Base-by-base conservation (phyloP, 2,329 filamentous ascomycete species). In the Paraconiothyrium brasiliense region DNA sequence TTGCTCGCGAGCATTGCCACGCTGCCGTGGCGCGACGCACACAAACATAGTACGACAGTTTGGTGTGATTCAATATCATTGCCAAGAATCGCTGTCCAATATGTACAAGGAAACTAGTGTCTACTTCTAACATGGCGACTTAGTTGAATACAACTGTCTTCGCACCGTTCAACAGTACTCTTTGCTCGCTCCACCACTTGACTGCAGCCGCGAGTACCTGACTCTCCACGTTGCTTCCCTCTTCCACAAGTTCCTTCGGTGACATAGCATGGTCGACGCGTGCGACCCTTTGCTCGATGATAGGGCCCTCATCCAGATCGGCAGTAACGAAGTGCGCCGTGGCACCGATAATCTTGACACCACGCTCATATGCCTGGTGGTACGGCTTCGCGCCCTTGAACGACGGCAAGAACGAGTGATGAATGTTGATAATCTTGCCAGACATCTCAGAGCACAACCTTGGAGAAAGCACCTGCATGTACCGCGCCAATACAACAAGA, bases 311-410 rank as follows among this genome's bases (percentile, higher is more conserved):
- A 73, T 95, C 92, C 64, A 95, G 80, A 78, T 94, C 92, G 32
- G 90, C 91, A 1, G 92, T 95, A 67, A 94, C 92, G 70, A 94
- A 94, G 80, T 95, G 92, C 5, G 92, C 92, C 2, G 91, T 93
- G 27, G 92, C 92, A 61, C 92, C 92, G 60, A 94, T 93, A 70
- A 95, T 94, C 86, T 95, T 95, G 67, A 95, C 92, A 62, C 92
- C 92, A 32, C 92, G 87, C 66, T 94, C 92, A 75, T 91, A 94
- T 8, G 92, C 92, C 83, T 95, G 92, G 79, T 94, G 92, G 80
- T 95, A 95, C 3, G 92, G 92, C 81, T 92, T 93, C 34, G 92
- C 92, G 63, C 92, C 92, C 85, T 95, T 95, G 87, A 95, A 95
- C 10, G 86, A 90, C 0, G 92, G 92, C 84, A 95, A 78, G 86